Evolutionary conservation across 345 rosid species (phyloP).

Genomic region (Angophora floribunda): DNA sequence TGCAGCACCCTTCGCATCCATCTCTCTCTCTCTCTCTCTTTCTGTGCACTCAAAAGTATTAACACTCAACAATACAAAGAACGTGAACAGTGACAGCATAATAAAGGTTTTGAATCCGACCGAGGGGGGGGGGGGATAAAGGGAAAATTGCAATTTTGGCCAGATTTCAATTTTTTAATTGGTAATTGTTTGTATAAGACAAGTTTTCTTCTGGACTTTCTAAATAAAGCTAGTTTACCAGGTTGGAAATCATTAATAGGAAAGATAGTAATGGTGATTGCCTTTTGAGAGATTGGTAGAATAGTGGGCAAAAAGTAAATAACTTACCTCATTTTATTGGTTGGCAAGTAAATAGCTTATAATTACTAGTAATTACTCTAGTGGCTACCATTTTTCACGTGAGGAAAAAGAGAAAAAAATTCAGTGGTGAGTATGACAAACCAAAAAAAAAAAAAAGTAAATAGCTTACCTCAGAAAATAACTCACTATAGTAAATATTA

Average conservation of each 20-base stretch:
- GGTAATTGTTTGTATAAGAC: background rate
- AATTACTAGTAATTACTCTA: no score
- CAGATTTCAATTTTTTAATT: background rate
- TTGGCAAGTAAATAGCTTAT: no score
- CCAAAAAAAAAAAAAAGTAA: no score
- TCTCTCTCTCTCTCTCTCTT: background rate
- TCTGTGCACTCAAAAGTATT: background rate
- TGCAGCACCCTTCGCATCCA: background rate
- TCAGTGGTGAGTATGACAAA: no score
- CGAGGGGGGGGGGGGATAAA: background rate
- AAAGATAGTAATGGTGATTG: background rate
- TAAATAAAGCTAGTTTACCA: background rate
- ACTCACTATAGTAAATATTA: no score
- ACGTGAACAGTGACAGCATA: background rate
- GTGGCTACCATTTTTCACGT: no score
- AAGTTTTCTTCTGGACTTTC: background rate
- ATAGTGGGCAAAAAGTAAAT: background rate
- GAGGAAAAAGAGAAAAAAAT: no score
- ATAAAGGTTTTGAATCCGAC: background rate
- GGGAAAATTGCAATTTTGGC: background rate
- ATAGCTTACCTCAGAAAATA: no score
- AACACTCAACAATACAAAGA: background rate
- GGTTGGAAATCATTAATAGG: background rate
- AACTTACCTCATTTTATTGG: background rate
- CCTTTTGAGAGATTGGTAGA: no score